phyloP scores from a whole-genome alignment of 2,329 filamentous ascomycete species.

The Aspergillus fructus region DNA sequence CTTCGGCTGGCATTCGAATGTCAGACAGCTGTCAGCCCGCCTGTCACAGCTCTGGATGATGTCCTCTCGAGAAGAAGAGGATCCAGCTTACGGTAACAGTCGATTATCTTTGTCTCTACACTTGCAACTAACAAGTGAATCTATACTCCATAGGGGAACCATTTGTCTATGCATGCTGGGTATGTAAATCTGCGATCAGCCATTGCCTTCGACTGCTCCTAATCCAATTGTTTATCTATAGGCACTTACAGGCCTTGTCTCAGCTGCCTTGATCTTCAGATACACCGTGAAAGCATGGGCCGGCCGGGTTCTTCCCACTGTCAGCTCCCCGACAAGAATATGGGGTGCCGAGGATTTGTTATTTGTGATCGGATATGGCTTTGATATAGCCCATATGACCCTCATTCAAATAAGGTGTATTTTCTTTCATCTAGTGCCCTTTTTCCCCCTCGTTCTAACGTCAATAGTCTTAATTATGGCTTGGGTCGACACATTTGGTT shows the following conservation, averaged over 20 bases:
- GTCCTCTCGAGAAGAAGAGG: no score
- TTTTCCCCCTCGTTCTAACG: not conserved
- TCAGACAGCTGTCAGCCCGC: no score
- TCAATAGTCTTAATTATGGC: slow-evolving; percentile 27
- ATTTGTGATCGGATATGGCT: slow-evolving; percentile 28
- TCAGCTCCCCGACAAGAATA: slow-evolving; percentile 30
- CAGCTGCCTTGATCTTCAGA: slow-evolving; percentile 6
- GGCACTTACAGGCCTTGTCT: slow-evolving; percentile 23
- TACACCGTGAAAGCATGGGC: slow-evolving; percentile 32
- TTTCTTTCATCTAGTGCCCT: no score
- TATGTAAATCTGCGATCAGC: not conserved
- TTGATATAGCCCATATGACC: slow-evolving; percentile 33
- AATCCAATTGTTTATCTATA: not conserved
- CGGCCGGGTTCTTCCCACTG: slow-evolving; percentile 30
- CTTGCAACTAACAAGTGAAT: no score
- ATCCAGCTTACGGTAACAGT: no score
- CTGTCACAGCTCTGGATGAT: no score
- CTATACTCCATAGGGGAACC: no score
- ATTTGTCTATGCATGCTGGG: slow-evolving; percentile 4
- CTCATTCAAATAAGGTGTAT: slow-evolving; percentile 32
- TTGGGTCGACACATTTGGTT: slow-evolving; percentile 36
- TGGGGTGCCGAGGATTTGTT: slow-evolving; percentile 37
- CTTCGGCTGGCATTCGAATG: no score
- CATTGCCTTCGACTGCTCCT: not conserved
- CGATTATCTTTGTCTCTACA: no score